Evolutionary conservation across 495 filamentous ascomycete species (phyloP).

Genomic region (Aspergillus sclerotiicarbonarius): DNA sequence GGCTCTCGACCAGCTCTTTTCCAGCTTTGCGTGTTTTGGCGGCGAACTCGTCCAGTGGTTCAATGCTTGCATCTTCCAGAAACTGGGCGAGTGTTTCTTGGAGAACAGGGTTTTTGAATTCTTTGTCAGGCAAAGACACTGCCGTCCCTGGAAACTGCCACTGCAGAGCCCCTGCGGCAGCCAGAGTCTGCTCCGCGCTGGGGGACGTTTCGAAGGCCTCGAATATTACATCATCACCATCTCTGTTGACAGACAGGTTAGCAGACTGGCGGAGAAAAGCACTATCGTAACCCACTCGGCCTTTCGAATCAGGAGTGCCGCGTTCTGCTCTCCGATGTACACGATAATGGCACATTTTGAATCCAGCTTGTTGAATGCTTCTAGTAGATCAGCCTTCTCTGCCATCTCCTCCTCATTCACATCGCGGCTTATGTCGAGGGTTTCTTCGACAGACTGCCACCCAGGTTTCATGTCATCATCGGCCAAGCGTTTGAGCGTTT

Average conservation of each 20-base stretch:
- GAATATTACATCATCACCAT: conserved; percentile 34
- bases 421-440: conserved; percentile 28
- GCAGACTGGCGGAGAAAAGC: neutral
- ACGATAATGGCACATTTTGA: conserved; percentile 38
- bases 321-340: conserved; percentile 55
- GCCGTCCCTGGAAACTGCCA: conserved; percentile 49
- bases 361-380: conserved; percentile 32
- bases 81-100: conserved; percentile 50
- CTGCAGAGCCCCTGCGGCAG: conserved; percentile 36
- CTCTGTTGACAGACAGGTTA: neutral
- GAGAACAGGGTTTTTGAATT: conserved; percentile 44
- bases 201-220: conserved; percentile 60
- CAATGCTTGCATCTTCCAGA: conserved; percentile 56
- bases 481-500: conserved; percentile 20
- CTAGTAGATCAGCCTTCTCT: conserved; percentile 34
- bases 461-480: conserved; percentile 17
- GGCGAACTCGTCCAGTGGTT: conserved; percentile 52
- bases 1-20: conserved; percentile 42
- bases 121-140: conserved; percentile 31
- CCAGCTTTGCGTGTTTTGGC: conserved; percentile 51
- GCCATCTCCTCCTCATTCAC: conserved; percentile 36
- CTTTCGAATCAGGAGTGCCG: conserved; percentile 49
- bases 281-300: conserved; percentile 31
- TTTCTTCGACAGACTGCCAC: conserved; percentile 31
- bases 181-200: conserved; percentile 43